Conservation (phyloP, 805 yeast genomes). For the Yarrowia sp. region DNA sequence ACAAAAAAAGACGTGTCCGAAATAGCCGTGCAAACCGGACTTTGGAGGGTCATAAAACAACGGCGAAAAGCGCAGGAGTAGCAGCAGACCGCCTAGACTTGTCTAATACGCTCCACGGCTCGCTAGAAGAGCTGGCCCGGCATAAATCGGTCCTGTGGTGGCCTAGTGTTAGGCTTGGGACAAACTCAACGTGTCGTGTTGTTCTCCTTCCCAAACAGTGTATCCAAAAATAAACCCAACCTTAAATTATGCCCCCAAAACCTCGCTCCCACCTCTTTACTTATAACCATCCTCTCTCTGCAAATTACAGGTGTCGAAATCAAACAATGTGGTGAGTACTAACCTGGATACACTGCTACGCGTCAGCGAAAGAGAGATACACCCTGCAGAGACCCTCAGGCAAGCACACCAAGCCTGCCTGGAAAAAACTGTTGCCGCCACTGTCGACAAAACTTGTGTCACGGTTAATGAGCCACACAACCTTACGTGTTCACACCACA, state of each 20-base stretch:
- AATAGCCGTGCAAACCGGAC: not conserved
- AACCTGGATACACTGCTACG: not conserved
- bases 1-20: not conserved
- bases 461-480: no score
- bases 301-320: slow-evolving; percentile 9
- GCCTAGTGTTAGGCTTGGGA: not conserved
- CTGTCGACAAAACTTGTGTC: no score
- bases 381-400: not conserved
- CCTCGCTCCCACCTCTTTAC: slow-evolving; percentile 12
- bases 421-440: no score
- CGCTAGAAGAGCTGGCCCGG: not conserved
- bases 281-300: slow-evolving; percentile 26
- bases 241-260: slow-evolving; percentile 14
- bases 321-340: slow-evolving; percentile 27
- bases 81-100: no score
- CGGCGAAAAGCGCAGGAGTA: no score
- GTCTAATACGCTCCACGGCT: no score
- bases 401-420: no score
- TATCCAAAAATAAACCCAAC: slow-evolving; percentile 24
- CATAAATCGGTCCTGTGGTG: not conserved
- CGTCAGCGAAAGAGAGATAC: not conserved
- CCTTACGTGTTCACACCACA: not conserved
- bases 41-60: no score
- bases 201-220: slow-evolving; percentile 26
- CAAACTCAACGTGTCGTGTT: slow-evolving; percentile 21